Evolutionary conservation across 108 stramenopile species (phyloP), one percentile per base, ranked within the genome.

Genomic region (Cyclostephanos invisitatus): DNA sequence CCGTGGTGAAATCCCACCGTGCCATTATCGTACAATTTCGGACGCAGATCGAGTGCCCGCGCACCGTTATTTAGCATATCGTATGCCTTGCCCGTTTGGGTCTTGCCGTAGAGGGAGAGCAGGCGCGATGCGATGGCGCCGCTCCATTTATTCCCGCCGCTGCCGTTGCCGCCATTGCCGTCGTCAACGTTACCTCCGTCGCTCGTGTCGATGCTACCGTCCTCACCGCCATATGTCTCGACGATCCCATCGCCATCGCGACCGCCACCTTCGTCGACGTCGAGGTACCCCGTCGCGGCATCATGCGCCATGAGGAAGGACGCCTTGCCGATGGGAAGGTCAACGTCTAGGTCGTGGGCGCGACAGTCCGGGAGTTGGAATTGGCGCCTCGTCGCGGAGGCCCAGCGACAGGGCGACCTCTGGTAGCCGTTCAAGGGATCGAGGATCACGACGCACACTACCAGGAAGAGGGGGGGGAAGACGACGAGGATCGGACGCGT

Each of bases 231-330:
- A 15, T 37, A 59, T 5, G 5, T 14, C 12, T 35, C 53, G 27
- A 3, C 53, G 22, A 18, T 12, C 15, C 15, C 58, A 14, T 35
- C 44, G 15, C 17, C 44, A 3, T 59, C 29, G 58, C 58, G 24
- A 28, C 27, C 27, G 15, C 60, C 12, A 36, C 36, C 0, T 10
- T 18, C 20, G 18, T 18, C 21, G 17, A 12, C 55, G 40, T 59
- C 54, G 21, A 91, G 62, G 62, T 91, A 91, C 44, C 88, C 91
- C 17, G 91, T 89, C 17, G 87, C 91, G 8, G 91, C 81, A 81
- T 91, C 84, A 49, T 91, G 91, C n/a, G 77, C 73, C 84, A 88
- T 83, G 40, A 91, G 38, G 67, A 91, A 89, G 10, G 84, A 77
- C 5, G 87, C 88, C 15, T 75, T 60, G 46, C 67, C 72, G 7